A percentile compares a stretch with the other conserved stretches of the same genome.
phyloP scores from a whole-genome alignment of 2,329 filamentous ascomycete species.

The Chaetomiaceae sp. region DNA sequence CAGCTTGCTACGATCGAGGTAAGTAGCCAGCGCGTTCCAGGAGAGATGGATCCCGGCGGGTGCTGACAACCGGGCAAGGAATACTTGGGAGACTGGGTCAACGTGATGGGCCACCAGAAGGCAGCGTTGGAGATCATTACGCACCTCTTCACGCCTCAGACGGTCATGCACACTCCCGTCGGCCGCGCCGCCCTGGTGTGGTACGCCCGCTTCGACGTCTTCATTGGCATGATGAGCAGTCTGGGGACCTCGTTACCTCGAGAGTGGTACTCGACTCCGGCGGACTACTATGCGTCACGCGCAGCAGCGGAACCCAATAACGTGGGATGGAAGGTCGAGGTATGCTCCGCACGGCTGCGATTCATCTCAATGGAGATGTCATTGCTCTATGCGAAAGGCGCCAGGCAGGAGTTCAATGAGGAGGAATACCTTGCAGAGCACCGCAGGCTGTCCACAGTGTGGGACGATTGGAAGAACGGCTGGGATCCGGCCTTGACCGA shows the following conservation, averaged over 20 bases:
- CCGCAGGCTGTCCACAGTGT: constrained; percentile 41
- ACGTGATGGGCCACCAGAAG: constrained; percentile 84
- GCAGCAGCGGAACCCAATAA: constrained; percentile 54
- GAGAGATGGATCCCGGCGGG: not conserved
- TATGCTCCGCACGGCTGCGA: constrained; percentile 59
- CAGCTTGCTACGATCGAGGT: constrained; percentile 94
- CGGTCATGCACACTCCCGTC: constrained; percentile 63
- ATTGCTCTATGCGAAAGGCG: constrained; percentile 64
- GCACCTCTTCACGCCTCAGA: constrained; percentile 70
- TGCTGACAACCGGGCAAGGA: constrained; percentile 51
- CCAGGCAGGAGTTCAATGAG: constrained; percentile 55
- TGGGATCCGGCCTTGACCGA: constrained; percentile 59
- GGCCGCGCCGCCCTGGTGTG: constrained; percentile 73
- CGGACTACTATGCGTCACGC: constrained; percentile 57
- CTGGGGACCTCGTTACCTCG: constrained; percentile 66
- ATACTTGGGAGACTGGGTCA: constrained; percentile 92
- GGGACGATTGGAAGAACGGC: constrained; percentile 43
- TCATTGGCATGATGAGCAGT: constrained; percentile 75
- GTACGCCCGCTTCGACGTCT: constrained; percentile 85
- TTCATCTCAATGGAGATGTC: constrained; percentile 76
- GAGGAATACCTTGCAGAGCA: constrained; percentile 62
- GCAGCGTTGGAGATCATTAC: constrained; percentile 78
- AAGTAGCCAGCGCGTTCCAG: constrained; percentile 13
- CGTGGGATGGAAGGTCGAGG: constrained; percentile 60
- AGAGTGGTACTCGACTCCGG: constrained; percentile 68